Evolutionary conservation across 1,139 yeast genomes (phyloP).

Genomic region (Blastobotrys persicus): DNA sequence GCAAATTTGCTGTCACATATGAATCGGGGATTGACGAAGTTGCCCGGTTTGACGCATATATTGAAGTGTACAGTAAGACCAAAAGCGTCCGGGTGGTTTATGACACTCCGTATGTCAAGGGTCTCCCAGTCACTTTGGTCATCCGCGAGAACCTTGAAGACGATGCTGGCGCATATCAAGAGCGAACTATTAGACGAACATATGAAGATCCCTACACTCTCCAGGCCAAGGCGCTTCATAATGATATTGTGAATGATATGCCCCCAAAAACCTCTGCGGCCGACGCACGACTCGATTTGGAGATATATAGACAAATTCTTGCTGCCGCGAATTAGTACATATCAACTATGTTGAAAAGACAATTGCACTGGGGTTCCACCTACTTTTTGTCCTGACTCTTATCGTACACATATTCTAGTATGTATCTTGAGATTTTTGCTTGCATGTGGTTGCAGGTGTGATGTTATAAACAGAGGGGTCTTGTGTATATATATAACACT

Average conservation of each 20-base stretch:
- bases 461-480: no score
- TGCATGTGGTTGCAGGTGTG: no score
- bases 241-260: constrained; percentile 5
- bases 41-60: constrained; percentile 11
- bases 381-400: no score
- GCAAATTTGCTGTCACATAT: constrained; percentile 12
- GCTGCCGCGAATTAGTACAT: constrained; percentile 2
- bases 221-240: constrained; percentile 8
- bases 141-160: constrained; percentile 10
- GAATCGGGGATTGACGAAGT: constrained; percentile 11
- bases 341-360: background rate
- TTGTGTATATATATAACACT: no score
- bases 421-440: no score
- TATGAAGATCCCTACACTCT: constrained; percentile 13
- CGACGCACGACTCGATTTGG: constrained; percentile 9
- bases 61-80: constrained; percentile 4
- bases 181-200: constrained; percentile 9
- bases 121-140: constrained; percentile 9
- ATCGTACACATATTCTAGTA: no score
- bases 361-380: no score
- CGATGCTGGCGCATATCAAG: constrained; percentile 11
- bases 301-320: constrained; percentile 9
- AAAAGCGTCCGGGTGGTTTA: constrained; percentile 10
- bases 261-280: constrained; percentile 8
- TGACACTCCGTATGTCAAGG: constrained; percentile 13